phyloP scores from a whole-genome alignment of 2,329 filamentous ascomycete species.

The Hymenotorrendiella dingleyae region DNA sequence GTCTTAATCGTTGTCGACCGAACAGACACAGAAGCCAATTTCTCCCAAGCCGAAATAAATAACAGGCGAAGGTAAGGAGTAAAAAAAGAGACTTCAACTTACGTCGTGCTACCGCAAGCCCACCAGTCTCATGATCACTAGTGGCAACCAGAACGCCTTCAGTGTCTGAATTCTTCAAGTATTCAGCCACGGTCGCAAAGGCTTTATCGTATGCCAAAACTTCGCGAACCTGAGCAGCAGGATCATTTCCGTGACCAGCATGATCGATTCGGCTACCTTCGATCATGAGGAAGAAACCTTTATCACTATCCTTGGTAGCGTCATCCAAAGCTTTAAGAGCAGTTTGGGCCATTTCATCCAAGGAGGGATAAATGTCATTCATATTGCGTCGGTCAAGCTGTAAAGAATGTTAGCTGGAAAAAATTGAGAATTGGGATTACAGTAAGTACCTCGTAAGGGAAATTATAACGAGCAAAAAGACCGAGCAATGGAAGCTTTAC shows the following conservation, averaged over 20 bases:
- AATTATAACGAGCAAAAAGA: conserved; percentile 73
- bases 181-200: conserved; percentile 77
- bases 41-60: no score
- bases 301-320: conserved; percentile 75
- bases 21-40: no score
- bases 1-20: no score
- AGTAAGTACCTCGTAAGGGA: conserved; percentile 70
- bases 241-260: conserved; percentile 81
- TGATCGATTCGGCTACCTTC: conserved; percentile 96
- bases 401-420: conserved; percentile 1
- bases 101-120: conserved; percentile 75
- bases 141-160: conserved; percentile 82
- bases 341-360: conserved; percentile 85
- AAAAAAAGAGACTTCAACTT: no score
- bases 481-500: conserved; percentile 78
- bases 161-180: conserved; percentile 66
- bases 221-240: conserved; percentile 79
- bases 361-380: conserved; percentile 74
- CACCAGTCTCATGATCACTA: conserved; percentile 94
- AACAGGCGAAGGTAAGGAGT: no score
- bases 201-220: conserved; percentile 92
- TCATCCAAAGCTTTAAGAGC: conserved; percentile 73
- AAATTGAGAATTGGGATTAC: not conserved
- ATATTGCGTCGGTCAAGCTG: conserved; percentile 70
- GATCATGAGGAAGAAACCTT: conserved; percentile 98